Evolutionary conservation across 2,329 filamentous ascomycete genomes (phyloP).

Genomic region (Lachnellula occidentalis): DNA sequence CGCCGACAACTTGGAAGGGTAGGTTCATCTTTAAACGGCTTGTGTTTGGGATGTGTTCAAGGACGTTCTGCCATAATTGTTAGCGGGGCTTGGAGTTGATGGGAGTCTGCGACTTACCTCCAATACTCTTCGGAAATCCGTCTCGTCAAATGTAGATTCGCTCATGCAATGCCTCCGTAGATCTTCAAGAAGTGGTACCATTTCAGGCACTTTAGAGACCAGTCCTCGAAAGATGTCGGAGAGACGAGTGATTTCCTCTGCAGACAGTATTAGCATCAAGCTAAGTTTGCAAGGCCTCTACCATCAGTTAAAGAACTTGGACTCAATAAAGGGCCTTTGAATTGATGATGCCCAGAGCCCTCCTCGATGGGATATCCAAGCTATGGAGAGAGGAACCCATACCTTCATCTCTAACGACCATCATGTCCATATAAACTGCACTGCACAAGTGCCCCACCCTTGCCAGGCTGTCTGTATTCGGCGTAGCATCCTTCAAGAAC

Average conservation of each 20-base stretch:
- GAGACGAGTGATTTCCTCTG: constrained; percentile 46
- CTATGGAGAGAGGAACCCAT: constrained; percentile 17
- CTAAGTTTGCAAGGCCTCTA: no score
- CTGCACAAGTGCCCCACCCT: constrained; percentile 44
- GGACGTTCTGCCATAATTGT: constrained; percentile 27
- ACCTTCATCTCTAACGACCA: constrained; percentile 48
- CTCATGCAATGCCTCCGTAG: constrained; percentile 45
- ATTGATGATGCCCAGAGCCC: neutral
- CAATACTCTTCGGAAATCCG: constrained; percentile 40
- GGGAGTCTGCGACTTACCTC: constrained; percentile 21
- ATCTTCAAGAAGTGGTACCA: constrained; percentile 40
- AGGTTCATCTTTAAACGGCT: constrained; percentile 45
- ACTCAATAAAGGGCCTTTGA: neutral
- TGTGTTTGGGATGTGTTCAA: constrained; percentile 41
- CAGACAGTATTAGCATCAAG: constrained; percentile 10
- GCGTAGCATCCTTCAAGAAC: constrained; percentile 34
- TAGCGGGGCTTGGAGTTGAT: neutral
- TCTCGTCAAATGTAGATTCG: constrained; percentile 43
- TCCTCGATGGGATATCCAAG: neutral
- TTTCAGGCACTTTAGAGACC: constrained; percentile 34
- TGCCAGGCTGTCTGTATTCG: constrained; percentile 38
- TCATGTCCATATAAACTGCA: constrained; percentile 46
- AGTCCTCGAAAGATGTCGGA: constrained; percentile 40
- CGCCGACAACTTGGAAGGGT: constrained; percentile 45
- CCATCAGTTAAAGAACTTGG: no score